Percentiles rank a stretch among this genome's conserved stretches.
Conservation (phyloP, 441 rosid genomes). For the Macaranga tanarius region DNA sequence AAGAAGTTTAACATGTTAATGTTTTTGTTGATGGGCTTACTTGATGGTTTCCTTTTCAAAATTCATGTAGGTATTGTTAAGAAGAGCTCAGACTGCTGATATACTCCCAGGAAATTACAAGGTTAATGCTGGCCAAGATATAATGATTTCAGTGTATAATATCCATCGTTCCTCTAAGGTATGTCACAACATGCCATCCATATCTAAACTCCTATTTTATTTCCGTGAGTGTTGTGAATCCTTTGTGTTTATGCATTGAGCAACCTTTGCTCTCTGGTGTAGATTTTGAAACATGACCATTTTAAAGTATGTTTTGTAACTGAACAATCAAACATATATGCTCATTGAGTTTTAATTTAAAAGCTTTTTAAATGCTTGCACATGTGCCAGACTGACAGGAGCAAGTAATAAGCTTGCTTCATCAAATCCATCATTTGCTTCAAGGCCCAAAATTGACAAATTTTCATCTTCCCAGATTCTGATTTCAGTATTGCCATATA, state of each 20-base stretch:
- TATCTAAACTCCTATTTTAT: slow-evolving; percentile 1
- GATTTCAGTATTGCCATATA: too few species aligned
- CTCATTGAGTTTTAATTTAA: background rate
- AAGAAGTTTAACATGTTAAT: background rate
- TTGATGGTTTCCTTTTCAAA: slow-evolving; percentile 16
- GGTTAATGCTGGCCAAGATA: slow-evolving; percentile 85
- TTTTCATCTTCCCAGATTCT: background rate
- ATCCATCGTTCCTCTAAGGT: slow-evolving; percentile 87
- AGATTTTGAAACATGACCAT: background rate
- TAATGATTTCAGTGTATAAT: slow-evolving; percentile 92
- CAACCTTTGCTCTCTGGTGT: background rate
- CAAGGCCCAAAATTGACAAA: background rate
- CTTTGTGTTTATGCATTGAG: background rate
- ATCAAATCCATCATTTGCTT: background rate
- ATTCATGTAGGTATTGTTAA: slow-evolving; percentile 60
- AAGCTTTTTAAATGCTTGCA: background rate
- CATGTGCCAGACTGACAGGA: background rate
- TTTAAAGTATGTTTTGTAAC: background rate
- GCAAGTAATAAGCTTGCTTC: background rate
- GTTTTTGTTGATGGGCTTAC: slow-evolving; percentile 1
- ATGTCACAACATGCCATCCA: slow-evolving; percentile 15
- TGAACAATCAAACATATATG: background rate
- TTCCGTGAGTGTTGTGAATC: slow-evolving; percentile 1
- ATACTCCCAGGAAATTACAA: slow-evolving; percentile 86
- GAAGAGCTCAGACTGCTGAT: slow-evolving; percentile 84